Evolutionary conservation across 306 rosid species (phyloP).

Genomic region (Cotoneaster glaucophyllus): DNA sequence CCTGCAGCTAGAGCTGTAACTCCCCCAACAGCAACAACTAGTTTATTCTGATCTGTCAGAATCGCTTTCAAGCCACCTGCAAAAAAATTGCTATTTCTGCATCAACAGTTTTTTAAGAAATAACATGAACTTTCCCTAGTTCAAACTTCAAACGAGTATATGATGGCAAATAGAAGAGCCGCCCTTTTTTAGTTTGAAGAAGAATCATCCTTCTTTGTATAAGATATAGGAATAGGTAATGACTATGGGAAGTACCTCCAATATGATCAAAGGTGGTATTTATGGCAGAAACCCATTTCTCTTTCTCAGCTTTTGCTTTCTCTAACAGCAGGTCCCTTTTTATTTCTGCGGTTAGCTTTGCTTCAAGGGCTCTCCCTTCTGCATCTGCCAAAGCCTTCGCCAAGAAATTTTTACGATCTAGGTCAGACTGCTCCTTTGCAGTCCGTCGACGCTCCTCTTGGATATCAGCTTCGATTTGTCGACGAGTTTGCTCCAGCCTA

Average conservation of each 20-base stretch:
- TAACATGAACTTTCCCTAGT: not conserved
- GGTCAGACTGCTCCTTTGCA: constrained; percentile 90
- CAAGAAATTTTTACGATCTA: constrained; percentile 86
- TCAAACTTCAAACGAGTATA: not conserved
- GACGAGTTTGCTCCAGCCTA: constrained; percentile 85
- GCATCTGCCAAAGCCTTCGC: constrained; percentile 92
- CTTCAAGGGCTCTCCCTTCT: constrained; percentile 90
- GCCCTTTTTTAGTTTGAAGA: not conserved
- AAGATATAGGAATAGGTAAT: not conserved
- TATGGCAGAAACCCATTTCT: constrained; percentile 94
- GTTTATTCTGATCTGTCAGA: constrained; percentile 93
- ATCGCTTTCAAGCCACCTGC: constrained; percentile 92
- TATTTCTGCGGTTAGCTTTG: constrained; percentile 83
- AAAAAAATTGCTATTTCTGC: constrained; percentile 12
- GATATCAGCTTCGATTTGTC: constrained; percentile 91
- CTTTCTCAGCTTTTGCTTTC: constrained; percentile 88
- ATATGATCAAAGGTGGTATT: constrained; percentile 94
- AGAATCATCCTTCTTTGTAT: not conserved
- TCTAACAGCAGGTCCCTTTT: constrained; percentile 71
- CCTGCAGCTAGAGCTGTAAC: constrained; percentile 97
- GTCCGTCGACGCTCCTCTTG: constrained; percentile 88
- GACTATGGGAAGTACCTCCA: constrained; percentile 57
- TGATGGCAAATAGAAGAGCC: not conserved
- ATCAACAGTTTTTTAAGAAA: not conserved
- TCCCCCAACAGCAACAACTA: constrained; percentile 96